These are phyloP conservation scores for Hygrophila difformis DNA, from an alignment of 257 asterid genomes.

Conservation along the genomic window DNA sequence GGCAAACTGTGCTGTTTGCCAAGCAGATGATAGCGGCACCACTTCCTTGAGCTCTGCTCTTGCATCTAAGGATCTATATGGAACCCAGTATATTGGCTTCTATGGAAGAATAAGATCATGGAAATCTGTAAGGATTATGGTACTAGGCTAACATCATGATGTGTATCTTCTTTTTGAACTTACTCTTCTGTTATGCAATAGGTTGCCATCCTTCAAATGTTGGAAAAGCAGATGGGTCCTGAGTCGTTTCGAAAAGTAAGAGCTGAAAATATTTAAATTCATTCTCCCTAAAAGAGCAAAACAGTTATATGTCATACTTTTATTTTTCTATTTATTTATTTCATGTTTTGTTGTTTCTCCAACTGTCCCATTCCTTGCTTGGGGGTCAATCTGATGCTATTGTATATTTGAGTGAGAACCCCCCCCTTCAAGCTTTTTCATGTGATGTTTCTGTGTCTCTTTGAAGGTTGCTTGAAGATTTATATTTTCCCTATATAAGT, in stretches of 20 bases:
- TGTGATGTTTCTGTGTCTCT: too few species aligned
- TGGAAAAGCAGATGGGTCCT: constrained; percentile 99
- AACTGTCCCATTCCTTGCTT: too few species aligned
- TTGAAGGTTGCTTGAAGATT: too few species aligned
- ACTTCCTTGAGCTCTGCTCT: constrained; percentile 72
- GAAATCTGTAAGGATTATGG: constrained; percentile 78
- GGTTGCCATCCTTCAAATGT: constrained; percentile 97
- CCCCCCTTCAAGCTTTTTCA: too few species aligned
- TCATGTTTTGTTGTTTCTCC: too few species aligned
- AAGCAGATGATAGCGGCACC: constrained; percentile 91
- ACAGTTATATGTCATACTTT: too few species aligned
- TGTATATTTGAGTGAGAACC: too few species aligned
- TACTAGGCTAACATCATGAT: constrained; percentile 11
- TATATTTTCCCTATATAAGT: too few species aligned
- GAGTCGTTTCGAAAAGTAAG: constrained; percentile 95
- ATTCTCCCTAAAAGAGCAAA: too few species aligned
- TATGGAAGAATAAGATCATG: constrained; percentile 95
- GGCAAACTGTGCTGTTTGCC: constrained; percentile 95
- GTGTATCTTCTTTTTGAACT: constrained; percentile 10
- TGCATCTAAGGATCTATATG: constrained; percentile 84
- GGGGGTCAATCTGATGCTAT: too few species aligned
- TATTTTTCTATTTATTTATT: too few species aligned
- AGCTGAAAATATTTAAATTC: too few species aligned
- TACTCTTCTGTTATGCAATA: constrained; percentile 19
- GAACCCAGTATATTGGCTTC: constrained; percentile 87